Evolutionary conservation across 441 rosid genomes (phyloP).

Genomic region (Macaranga tanarius): DNA sequence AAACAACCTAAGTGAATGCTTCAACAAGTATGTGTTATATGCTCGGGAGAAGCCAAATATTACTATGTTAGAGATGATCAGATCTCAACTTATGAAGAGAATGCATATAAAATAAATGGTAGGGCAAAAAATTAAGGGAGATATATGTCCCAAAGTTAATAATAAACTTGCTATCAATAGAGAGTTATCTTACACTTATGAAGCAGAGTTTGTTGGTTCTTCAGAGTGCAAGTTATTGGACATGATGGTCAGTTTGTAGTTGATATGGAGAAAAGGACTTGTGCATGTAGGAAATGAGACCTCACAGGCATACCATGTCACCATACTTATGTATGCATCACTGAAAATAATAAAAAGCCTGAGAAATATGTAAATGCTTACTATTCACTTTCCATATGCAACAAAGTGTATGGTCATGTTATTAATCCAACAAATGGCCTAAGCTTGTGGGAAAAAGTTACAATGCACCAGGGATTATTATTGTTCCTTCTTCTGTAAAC

Average conservation of each 20-base stretch:
- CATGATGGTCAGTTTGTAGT: background rate
- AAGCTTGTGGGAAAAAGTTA: background rate
- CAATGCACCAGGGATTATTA: background rate
- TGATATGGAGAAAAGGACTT: background rate
- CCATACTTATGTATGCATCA: background rate
- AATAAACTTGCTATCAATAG: background rate
- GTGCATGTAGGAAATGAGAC: background rate
- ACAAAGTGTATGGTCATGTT: too few relatives aligned
- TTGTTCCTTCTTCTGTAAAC: background rate
- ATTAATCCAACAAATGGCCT: too few relatives aligned
- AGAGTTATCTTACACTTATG: too few relatives aligned
- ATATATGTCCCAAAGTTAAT: background rate
- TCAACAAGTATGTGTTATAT: background rate
- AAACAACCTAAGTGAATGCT: background rate
- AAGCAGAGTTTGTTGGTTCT: background rate
- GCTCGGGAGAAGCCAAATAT: background rate
- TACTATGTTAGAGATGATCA: background rate
- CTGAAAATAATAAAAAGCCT: background rate
- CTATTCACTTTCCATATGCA: too few relatives aligned
- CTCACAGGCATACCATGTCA: background rate
- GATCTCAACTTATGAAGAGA: background rate
- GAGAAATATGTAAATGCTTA: background rate
- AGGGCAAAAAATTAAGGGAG: background rate
- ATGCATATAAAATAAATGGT: background rate
- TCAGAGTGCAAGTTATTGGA: background rate